phyloP scores from a whole-genome alignment of 306 rosid genomes.

The Vigna reflexopilosa region DNA sequence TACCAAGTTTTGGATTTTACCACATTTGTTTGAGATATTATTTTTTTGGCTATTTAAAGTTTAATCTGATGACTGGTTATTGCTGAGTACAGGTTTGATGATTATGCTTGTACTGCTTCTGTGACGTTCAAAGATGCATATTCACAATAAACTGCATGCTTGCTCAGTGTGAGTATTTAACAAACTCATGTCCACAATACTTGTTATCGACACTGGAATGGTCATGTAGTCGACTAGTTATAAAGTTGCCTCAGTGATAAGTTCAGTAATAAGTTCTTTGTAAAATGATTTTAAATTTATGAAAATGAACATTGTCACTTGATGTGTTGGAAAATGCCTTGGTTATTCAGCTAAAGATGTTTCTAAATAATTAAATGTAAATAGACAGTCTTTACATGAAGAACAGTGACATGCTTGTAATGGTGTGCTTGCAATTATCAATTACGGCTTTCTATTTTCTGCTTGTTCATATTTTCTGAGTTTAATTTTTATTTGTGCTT shows the following conservation, averaged over 20 bases:
- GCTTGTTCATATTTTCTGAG: too few species aligned
- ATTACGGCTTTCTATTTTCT: too few species aligned
- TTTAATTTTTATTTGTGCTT: too few species aligned
- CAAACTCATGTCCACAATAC: conserved; percentile 10
- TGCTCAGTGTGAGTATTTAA: conserved; percentile 81
- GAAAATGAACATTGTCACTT: background rate
- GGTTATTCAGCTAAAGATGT: too few species aligned
- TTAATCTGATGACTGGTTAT: conserved; percentile 30
- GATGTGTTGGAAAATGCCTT: background rate
- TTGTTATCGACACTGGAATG: background rate
- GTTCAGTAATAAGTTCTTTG: background rate
- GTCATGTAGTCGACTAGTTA: conserved; percentile 16
- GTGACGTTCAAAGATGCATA: conserved; percentile 88
- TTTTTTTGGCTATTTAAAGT: conserved; percentile 14
- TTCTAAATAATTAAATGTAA: too few species aligned
- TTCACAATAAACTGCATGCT: conserved; percentile 91
- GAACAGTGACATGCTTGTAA: too few species aligned
- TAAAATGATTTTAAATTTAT: background rate
- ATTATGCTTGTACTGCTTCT: conserved; percentile 78
- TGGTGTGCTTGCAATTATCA: too few species aligned
- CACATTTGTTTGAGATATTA: conserved; percentile 13
- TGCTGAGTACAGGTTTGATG: conserved; percentile 66
- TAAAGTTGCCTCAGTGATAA: conserved; percentile 22
- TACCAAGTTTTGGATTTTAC: background rate
- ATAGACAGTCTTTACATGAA: too few species aligned